phyloP scores from a whole-genome alignment of 2,329 filamentous ascomycete genomes.

The Daldinia sp. region DNA sequence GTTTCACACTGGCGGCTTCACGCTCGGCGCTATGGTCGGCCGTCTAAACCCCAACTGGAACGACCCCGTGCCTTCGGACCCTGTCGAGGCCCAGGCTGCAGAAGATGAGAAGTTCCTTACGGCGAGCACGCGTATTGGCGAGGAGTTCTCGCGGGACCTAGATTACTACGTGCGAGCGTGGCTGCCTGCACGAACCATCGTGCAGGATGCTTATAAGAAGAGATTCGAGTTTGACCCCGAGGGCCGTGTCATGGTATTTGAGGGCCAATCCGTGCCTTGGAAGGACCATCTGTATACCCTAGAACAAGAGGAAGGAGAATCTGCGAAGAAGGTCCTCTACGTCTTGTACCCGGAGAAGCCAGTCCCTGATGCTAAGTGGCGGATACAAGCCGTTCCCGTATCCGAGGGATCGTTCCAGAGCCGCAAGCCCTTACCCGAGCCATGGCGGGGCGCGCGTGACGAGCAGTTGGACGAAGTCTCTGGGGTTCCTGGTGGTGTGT shows the following conservation, averaged over 20 bases:
- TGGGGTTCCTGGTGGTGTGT: constrained; percentile 81
- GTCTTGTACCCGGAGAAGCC: constrained; percentile 91
- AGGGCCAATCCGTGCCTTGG: constrained; percentile 86
- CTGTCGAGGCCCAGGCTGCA: constrained; percentile 72
- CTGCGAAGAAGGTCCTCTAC: constrained; percentile 76
- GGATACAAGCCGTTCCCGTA: constrained; percentile 91
- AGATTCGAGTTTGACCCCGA: constrained; percentile 76
- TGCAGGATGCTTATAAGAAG: constrained; percentile 79
- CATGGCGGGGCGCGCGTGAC: constrained; percentile 92
- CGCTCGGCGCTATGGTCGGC: constrained; percentile 83
- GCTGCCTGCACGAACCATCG: constrained; percentile 87
- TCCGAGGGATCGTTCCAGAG: constrained; percentile 89
- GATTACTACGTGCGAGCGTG: constrained; percentile 80
- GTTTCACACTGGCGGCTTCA: constrained; percentile 86
- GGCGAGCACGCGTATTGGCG: constrained; percentile 86
- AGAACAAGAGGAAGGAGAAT: constrained; percentile 70
- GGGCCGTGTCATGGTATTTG: constrained; percentile 85
- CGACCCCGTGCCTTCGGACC: constrained; percentile 67
- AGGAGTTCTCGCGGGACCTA: constrained; percentile 86
- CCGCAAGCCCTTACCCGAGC: constrained; percentile 88
- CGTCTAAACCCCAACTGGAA: constrained; percentile 87
- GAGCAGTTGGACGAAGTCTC: constrained; percentile 81
- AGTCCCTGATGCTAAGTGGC: constrained; percentile 83
- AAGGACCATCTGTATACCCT: constrained; percentile 95
- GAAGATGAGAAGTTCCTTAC: constrained; percentile 85